Conservation (phyloP, 176 grass and related monocot genomes). For the Aegilops tauschii region DNA sequence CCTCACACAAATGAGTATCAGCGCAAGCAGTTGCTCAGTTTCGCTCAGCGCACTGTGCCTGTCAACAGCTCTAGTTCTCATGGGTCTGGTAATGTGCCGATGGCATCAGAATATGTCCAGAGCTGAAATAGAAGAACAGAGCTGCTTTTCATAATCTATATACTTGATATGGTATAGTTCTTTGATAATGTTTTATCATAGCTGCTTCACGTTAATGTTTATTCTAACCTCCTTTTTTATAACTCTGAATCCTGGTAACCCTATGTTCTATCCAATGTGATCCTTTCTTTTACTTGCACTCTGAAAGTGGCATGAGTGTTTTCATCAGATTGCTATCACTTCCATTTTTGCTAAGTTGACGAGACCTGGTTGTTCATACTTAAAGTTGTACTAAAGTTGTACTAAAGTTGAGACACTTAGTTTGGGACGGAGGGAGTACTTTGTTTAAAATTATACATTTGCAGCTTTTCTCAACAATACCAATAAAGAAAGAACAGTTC, state of each 20-base stretch:
- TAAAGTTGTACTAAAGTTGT: too few relatives aligned
- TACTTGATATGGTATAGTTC: neutral
- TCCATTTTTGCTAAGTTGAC: neutral
- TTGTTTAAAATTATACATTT: neutral
- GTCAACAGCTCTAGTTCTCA: conserved; percentile 25
- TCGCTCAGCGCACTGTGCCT: conserved; percentile 57
- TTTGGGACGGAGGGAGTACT: too few relatives aligned
- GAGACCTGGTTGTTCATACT: neutral
- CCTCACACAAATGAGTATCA: conserved; percentile 88
- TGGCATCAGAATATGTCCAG: conserved; percentile 32
- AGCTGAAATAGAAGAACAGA: conserved; percentile 28
- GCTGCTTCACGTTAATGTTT: neutral
- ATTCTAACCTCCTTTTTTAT: neutral
- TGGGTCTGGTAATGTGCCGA: conserved; percentile 30
- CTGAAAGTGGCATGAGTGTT: neutral
- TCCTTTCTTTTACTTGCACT: neutral
- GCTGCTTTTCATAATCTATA: conserved; percentile 12
- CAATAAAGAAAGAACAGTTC: neutral
- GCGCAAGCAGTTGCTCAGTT: conserved; percentile 60
- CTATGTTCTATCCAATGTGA: neutral
- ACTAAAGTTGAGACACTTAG: too few relatives aligned
- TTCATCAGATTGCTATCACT: neutral
- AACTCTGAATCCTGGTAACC: neutral
- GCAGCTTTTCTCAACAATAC: neutral
- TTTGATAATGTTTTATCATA: neutral